Evolutionary conservation across 2,329 filamentous ascomycete species (phyloP), one percentile per base, ranked within the genome.

Genomic region (Sporothrix pallida): DNA sequence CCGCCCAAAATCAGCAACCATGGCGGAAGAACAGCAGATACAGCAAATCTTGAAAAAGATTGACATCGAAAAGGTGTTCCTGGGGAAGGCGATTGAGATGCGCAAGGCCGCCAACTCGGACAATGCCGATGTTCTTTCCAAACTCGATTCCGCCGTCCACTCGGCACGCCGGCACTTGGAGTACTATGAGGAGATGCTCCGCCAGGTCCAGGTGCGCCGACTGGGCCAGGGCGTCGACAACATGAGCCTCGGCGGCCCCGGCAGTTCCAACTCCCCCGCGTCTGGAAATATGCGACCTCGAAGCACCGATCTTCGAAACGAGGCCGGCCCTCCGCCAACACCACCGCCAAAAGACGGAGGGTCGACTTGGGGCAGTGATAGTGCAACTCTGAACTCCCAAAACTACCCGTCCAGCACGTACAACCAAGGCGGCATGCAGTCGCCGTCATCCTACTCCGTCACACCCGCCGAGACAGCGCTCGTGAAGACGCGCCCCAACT

Each of bases 11-110:
- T 42, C 69, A 58, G 82, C 83, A 83, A 85, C 81, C 81, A 91
- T 90, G 87, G 88, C 87, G 81, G 88, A 90, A 81, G 88, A 90
- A 76, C 87, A 90, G 79, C 86, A 87, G 78, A 86, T 90, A 83
- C 90, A 90, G 84, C 92, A 94, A 83, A 94, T 99, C 85, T 90
- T 92, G 85, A 92, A 91, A 86, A 98, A 99, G 92, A 98, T 99
- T 83, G 94, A 98, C 87, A 91, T 95, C 82, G 96, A 99, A 85
- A 95, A 95, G 87, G 93, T 92, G 79, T 91, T 98, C 80, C 96
- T 99, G 87, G 93, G 93, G 83, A 95, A 94, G 79, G 95, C 95
- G 78, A 96, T 93, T 84, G 90, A 93, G 79, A 97, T 99, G 95
- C 92, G 94, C 84, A 92, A 95, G 84, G 67, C 67, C 48, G 67